Evolutionary conservation across 106 monocot genomes (phyloP).

Genomic region (Phalaenopsis equestris): DNA sequence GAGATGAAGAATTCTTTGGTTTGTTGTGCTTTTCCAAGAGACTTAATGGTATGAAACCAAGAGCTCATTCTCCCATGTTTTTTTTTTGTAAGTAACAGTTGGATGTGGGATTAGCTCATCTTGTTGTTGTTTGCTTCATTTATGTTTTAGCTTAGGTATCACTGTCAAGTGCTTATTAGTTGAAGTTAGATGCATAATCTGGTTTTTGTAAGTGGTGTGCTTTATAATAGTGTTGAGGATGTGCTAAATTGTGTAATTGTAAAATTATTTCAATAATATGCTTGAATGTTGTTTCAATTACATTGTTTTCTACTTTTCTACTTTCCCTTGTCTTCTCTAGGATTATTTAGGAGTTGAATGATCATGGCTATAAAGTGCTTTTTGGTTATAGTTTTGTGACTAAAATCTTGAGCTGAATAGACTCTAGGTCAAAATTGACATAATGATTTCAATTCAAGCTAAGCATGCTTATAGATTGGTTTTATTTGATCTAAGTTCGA

Average conservation of each 20-base stretch:
- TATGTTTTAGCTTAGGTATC: too few species aligned
- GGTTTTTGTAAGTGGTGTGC: background rate
- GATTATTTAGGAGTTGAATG: background rate
- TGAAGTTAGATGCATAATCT: background rate
- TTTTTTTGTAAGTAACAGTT: constrained; percentile 8
- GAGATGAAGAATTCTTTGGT: constrained; percentile 19
- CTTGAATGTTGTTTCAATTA: background rate
- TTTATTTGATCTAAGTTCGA: too few species aligned
- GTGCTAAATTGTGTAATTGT: background rate
- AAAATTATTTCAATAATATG: background rate
- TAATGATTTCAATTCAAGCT: too few species aligned
- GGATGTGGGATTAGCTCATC: background rate
- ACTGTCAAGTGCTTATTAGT: background rate
- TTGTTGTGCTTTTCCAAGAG: constrained; percentile 19
- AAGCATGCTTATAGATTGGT: too few species aligned
- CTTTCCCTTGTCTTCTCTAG: background rate
- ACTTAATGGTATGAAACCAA: background rate
- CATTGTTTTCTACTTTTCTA: background rate
- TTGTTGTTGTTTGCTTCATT: background rate
- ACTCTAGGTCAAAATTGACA: too few species aligned
- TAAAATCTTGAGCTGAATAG: too few species aligned
- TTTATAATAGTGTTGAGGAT: background rate
- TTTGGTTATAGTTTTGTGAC: too few species aligned
- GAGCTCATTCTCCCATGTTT: background rate
- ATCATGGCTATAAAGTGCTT: background rate